Evolutionary conservation across 495 filamentous ascomycete species (phyloP).

Genomic region (Aspergillus sclerotioniger): DNA sequence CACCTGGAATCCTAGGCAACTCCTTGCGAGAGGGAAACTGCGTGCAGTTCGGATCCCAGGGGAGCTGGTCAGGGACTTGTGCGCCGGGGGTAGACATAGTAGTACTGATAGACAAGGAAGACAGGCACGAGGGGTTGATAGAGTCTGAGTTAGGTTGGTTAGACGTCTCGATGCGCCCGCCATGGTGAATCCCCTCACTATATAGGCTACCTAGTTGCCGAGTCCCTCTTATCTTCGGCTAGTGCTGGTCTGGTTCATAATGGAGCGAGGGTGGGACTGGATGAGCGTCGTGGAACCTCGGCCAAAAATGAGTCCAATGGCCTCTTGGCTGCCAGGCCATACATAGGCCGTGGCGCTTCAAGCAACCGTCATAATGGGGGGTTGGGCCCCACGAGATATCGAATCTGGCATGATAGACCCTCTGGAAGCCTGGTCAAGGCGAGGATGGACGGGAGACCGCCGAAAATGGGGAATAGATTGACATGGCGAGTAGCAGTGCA

Average conservation of each 20-base stretch:
- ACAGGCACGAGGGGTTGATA: background rate
- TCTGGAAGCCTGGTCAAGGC: too few relatives aligned
- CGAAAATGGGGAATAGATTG: too few relatives aligned
- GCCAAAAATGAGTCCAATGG: too few relatives aligned
- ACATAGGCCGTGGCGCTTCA: too few relatives aligned
- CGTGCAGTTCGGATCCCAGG: conserved; percentile 54
- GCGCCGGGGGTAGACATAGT: conserved; percentile 1
- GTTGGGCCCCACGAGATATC: too few relatives aligned
- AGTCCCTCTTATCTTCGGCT: background rate
- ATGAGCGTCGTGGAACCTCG: background rate
- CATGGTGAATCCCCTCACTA: conserved; percentile 10
- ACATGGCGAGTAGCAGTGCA: too few relatives aligned
- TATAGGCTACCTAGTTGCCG: background rate
- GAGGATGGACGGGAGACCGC: too few relatives aligned
- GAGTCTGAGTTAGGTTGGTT: conserved; percentile 2
- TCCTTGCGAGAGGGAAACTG: conserved; percentile 54
- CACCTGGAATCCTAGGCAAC: conserved; percentile 44
- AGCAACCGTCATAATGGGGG: too few relatives aligned
- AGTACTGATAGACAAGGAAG: background rate
- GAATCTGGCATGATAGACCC: too few relatives aligned
- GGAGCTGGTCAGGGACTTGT: conserved; percentile 36
- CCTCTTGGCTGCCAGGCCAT: too few relatives aligned
- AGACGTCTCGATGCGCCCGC: conserved; percentile 3
- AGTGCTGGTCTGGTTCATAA: background rate
- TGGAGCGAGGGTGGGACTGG: background rate